phyloP scores from a whole-genome alignment of 2,329 filamentous ascomycete species.

The Hypoxylon sp. region DNA sequence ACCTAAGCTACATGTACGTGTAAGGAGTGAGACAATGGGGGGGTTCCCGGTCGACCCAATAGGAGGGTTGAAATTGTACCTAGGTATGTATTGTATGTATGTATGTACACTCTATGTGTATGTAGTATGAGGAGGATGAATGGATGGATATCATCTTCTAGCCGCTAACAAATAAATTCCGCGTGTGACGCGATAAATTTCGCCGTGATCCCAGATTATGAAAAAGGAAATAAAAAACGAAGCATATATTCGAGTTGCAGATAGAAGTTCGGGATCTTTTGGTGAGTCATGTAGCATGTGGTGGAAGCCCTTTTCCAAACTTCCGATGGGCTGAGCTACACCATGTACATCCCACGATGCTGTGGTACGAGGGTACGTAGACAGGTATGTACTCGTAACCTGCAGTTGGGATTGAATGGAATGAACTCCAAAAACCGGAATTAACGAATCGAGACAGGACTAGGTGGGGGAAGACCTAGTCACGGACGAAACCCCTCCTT shows the following conservation, averaged over 20 bases:
- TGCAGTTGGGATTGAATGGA: neutral
- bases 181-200: constrained; percentile 16
- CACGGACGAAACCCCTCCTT: constrained; percentile 20
- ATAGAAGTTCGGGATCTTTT: constrained; percentile 4
- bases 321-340: neutral
- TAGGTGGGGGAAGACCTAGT: constrained; percentile 14
- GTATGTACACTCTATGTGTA: constrained; percentile 38
- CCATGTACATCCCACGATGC: too few relatives aligned
- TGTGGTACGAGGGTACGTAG: constrained; percentile 2
- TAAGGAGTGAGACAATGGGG: constrained; percentile 19
- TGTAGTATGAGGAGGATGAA: constrained; percentile 21
- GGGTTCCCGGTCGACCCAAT: constrained; percentile 23
- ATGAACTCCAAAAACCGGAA: constrained; percentile 26
- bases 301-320: constrained; percentile 5
- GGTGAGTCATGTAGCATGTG: neutral
- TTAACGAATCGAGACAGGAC: constrained; percentile 17
- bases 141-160: constrained; percentile 42
- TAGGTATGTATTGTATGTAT: constrained; percentile 31
- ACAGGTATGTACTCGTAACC: constrained; percentile 11
- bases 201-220: constrained; percentile 27
- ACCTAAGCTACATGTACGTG: neutral
- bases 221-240: constrained; percentile 19
- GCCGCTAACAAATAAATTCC: constrained; percentile 22
- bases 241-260: constrained; percentile 11
- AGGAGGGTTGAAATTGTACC: constrained; percentile 18